Percentiles rank a stretch among this genome's conserved stretches.
Conservation (phyloP, 225 moss, liverwort and hornwort species). For the Neckera pumila region DNA sequence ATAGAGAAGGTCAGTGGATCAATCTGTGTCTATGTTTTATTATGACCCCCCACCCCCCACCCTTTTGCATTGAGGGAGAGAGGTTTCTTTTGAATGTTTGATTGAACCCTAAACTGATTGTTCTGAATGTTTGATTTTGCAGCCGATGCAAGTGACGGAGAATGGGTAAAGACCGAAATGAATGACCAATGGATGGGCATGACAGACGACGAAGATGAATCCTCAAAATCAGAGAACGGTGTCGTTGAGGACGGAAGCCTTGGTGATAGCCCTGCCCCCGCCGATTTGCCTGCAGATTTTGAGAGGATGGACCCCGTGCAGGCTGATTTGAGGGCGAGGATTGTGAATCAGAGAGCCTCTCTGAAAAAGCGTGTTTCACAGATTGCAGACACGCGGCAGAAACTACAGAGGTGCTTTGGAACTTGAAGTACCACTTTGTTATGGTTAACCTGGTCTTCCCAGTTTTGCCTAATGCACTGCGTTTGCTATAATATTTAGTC, state of each 20-base stretch:
- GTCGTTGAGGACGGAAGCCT: conserved; percentile 4
- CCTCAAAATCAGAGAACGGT: conserved; percentile 18
- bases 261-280: background rate
- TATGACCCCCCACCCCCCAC: background rate
- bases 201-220: conserved; percentile 17
- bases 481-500: background rate
- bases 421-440: background rate
- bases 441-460: background rate
- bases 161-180: conserved; percentile 12
- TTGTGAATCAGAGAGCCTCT: conserved; percentile 13
- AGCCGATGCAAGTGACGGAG: conserved; percentile 32
- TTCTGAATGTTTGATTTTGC: conserved; percentile 2
- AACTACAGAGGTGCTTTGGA: conserved; percentile 14
- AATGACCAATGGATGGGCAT: conserved; percentile 18
- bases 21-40: background rate
- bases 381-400: conserved; percentile 18
- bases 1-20: background rate
- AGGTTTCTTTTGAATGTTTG: background rate
- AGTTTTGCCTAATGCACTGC: background rate
- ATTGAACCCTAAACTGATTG: background rate
- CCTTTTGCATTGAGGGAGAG: background rate
- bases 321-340: background rate
- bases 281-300: background rate
- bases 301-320: background rate
- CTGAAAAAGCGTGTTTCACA: conserved; percentile 1